Evolutionary conservation across 331 rosid genomes (phyloP).

Genomic region (Pyracantha coccinea): DNA sequence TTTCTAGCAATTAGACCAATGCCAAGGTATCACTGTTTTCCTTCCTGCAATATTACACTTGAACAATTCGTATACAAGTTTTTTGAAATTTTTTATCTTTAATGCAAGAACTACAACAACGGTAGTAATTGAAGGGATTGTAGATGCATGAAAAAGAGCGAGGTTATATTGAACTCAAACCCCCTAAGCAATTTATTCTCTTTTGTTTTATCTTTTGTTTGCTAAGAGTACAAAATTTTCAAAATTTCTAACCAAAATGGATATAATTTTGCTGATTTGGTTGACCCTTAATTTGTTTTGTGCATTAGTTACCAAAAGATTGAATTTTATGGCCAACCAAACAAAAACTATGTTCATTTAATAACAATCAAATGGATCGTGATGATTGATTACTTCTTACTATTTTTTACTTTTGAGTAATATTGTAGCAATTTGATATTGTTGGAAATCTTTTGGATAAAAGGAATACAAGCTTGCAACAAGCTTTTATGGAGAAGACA

Average conservation of each 20-base stretch:
- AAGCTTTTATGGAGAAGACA: conserved; percentile 85
- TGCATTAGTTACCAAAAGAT: background rate
- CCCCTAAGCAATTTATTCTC: no score
- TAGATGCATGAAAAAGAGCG: no score
- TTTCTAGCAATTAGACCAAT: no score
- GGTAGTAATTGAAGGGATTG: no score
- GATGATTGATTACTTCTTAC: background rate
- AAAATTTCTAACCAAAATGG: background rate
- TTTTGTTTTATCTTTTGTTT: background rate
- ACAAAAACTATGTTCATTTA: background rate
- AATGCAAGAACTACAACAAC: no score
- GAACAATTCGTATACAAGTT: no score
- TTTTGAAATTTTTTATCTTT: no score
- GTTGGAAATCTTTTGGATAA: conserved; percentile 64
- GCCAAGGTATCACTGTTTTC: no score
- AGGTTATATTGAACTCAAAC: no score
- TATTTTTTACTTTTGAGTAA: background rate
- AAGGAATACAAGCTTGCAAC: conserved; percentile 64
- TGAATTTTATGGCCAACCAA: background rate
- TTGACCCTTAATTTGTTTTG: background rate
- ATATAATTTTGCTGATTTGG: background rate
- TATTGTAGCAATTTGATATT: conserved; percentile 75
- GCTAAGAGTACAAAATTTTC: background rate
- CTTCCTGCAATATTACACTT: no score
- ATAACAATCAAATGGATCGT: background rate